Evolutionary conservation across 2,329 filamentous ascomycete species (phyloP), one percentile per base, ranked within the genome.

Genomic region (Sclerotinia sclerotiorum): DNA sequence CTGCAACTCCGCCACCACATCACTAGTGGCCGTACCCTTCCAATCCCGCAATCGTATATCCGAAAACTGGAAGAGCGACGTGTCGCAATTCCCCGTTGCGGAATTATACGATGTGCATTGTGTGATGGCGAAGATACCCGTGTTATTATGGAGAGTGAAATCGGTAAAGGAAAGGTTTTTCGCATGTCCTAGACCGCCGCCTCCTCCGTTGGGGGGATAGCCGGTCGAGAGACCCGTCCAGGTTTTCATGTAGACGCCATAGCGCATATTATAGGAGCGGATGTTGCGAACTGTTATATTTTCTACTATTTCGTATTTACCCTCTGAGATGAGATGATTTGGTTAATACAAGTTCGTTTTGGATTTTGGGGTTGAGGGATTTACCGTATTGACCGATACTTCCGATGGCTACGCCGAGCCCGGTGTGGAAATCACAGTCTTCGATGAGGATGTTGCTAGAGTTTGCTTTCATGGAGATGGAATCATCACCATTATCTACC

Each of bases 171-270:
- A 57, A 15, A 69, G 32, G 32, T 69, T 68, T 5, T 8, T 24
- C 0, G 64, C 65, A 65, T 75, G 80, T 13, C 85, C 85, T 0
- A 82, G 73, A 3, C 85, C 86, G 21, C 84, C 85, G 15, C 85
- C 85, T 2, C 85, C 86, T 21, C 86, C 85, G 71, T 88, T 88
- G 1, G 85, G 85, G 1, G 84, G 84, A 63, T 81, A 83, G 24
- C 84, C 82, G 39, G 79, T 79, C 48, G 80, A 79, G 13, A 82
- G 76, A 24, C 83, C 84, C 0, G 84, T 84, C 86, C 86, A 88
- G 0, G 85, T 87, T 78, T 88, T 88, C 69, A 87, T 75, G 71
- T 85, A 85, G 6, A 60, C 64, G 19, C 64, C 64, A n/a, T 67
- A 67, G 15, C 64, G 82, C 64, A 67, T 85, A 68, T 83, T 79